These are phyloP conservation scores for Plectosphaerella cucumerina DNA, from an alignment of 2,329 filamentous ascomycete genomes.

Conservation along the genomic window DNA sequence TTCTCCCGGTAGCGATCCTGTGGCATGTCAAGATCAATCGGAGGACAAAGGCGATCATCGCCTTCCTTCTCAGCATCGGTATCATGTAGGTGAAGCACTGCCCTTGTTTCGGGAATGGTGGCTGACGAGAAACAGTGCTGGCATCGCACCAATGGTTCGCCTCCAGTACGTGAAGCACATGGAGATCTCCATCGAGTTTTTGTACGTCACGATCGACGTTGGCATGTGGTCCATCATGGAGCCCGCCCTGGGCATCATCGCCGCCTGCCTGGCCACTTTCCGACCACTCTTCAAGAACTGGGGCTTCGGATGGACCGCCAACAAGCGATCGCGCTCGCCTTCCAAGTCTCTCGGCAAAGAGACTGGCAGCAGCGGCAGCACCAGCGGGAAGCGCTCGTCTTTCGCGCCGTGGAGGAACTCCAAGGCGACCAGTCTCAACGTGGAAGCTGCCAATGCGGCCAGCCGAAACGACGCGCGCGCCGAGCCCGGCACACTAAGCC, in stretches of 20 bases:
- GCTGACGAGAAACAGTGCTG: conserved; percentile 22
- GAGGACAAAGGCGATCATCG: conserved; percentile 39
- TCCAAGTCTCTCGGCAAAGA: neutral
- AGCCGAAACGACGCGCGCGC: neutral
- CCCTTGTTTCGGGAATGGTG: neutral
- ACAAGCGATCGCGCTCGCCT: conserved; percentile 6
- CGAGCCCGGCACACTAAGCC: neutral
- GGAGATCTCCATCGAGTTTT: conserved; percentile 20
- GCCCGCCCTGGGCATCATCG: conserved; percentile 25
- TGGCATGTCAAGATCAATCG: conserved; percentile 44
- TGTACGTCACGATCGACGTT: conserved; percentile 26
- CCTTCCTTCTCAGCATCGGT: conserved; percentile 41
- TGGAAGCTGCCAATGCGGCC: neutral
- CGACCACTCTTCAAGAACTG: conserved; percentile 22
- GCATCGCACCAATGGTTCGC: conserved; percentile 30
- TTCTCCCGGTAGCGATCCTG: conserved; percentile 44
- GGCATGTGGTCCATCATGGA: conserved; percentile 23
- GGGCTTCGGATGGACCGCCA: conserved; percentile 9
- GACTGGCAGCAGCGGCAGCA: neutral
- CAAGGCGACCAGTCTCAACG: neutral
- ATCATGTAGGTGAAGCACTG: conserved; percentile 32
- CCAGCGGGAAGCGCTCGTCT: neutral
- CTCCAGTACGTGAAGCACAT: conserved; percentile 24
- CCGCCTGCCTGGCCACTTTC: conserved; percentile 21
- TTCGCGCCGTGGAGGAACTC: neutral